Conservation (phyloP, 148 eudicot genomes). For the Chenopodium album region DNA sequence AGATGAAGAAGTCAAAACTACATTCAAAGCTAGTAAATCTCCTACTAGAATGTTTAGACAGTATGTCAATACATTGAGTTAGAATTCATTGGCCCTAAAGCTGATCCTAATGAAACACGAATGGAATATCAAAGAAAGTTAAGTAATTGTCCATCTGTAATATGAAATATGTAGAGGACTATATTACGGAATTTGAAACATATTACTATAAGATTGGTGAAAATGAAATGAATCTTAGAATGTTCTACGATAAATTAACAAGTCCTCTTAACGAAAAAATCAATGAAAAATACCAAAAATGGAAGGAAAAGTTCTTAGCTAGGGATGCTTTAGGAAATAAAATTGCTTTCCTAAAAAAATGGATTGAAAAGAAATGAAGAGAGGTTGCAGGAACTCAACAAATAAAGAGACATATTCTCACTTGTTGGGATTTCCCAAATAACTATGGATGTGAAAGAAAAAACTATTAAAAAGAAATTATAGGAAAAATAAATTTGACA, state of each 20-base stretch:
- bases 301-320: background rate
- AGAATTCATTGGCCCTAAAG: no score
- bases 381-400: background rate
- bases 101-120: background rate
- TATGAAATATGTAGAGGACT: background rate
- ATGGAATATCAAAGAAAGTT: background rate
- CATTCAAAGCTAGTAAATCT: no score
- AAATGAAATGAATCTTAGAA: background rate
- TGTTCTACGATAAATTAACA: background rate
- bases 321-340: background rate
- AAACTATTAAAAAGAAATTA: no score
- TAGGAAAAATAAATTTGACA: no score
- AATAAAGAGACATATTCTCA: background rate
- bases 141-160: background rate
- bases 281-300: background rate
- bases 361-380: background rate
- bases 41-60: no score
- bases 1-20: no score
- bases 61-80: no score
- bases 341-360: background rate
- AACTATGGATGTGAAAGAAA: no score
- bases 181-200: background rate
- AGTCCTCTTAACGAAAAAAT: background rate
- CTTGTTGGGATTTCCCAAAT: no score
- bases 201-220: background rate